Percentiles rank a stretch among this genome's conserved stretches.
These are phyloP conservation scores for Sanghuangporus baumii DNA, from an alignment of 1,284 basidiomycete genomes.

Conservation along the genomic window DNA sequence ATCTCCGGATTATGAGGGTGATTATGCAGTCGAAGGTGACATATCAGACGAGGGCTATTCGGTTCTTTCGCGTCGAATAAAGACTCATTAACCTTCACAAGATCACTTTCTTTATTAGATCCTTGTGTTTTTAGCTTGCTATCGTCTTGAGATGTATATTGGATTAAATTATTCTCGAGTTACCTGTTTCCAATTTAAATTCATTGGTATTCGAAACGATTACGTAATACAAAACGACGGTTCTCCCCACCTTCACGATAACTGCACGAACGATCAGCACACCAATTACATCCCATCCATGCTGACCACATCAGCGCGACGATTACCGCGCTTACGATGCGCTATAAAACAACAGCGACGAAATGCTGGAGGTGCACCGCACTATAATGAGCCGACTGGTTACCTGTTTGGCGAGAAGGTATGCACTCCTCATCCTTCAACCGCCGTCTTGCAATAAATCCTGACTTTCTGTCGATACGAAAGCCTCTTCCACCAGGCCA, in stretches of 20 bases:
- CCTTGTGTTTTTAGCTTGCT: too few species aligned
- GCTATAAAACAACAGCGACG: constrained; percentile 9
- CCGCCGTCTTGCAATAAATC: not conserved
- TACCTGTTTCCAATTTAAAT: too few species aligned
- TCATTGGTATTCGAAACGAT: not conserved
- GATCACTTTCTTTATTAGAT: too few species aligned
- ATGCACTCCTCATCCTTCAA: constrained; percentile 21
- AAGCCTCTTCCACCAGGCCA: constrained; percentile 75
- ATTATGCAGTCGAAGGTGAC: constrained; percentile 21
- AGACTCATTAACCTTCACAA: too few species aligned
- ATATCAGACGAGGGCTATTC: constrained; percentile 26
- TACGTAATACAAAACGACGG: not conserved
- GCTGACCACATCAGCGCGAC: constrained; percentile 15
- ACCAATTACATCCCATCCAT: not conserved
- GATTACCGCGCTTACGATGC: constrained; percentile 5
- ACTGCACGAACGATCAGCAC: not conserved
- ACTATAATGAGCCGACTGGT: constrained; percentile 86
- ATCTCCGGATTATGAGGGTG: constrained; percentile 43
- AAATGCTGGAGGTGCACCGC: constrained; percentile 47
- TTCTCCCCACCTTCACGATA: not conserved
- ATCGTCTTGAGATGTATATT: too few species aligned
- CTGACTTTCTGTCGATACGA: constrained; percentile 9
- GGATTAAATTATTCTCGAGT: too few species aligned
- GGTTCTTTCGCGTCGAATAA: constrained; percentile 4
- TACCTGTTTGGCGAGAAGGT: constrained; percentile 89